Evolutionary conservation across 1,139 yeast species (phyloP), one percentile per base, ranked within the genome.

Genomic region (Nakaseomyces nivariensis): DNA sequence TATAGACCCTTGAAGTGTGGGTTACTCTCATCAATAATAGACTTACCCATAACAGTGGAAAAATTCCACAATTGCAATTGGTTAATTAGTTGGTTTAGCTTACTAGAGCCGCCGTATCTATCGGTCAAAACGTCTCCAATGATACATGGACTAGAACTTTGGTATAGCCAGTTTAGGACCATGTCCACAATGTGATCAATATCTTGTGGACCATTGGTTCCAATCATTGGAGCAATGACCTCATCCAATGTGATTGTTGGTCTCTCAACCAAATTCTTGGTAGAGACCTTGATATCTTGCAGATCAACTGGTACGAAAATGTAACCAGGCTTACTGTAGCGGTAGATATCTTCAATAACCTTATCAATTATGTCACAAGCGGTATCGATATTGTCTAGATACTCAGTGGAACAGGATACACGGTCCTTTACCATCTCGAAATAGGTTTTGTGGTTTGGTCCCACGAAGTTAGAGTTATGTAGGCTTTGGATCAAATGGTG

Each of bases 301-400:
- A 85, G 67, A 61, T 87, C 90, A 42, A 77, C 72, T 2, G 96
- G 96, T 43, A 88, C 66, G 62, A 78, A 85, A 51, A 88, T 68
- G 62, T 84, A 87, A 6, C 95, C 96, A 0, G 96, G 96, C 62
- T 83, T 77, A 31, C 83, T 79, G 51, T 75, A 73, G 43, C 67
- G 71, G 56, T 78, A 70, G 33, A 86, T 79, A 33, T 75, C 72
- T 43, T 63, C 61, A 54, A 88, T 76, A 4, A 86, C 86, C 31
- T 70, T 70, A 64, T 88, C 96, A 50, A 88, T 74, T 60, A 78
- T 75, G 32, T 70, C 70, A 27, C 79, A 71, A 1, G 80, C 82
- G 9, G 68, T 64, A 3, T 70, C 66, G 32, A 79, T 73, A 52
- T 73, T 70, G 45, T 71, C 72, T 53, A 86, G 68, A 41, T 78